Conservation (phyloP, 176 grass and related monocot genomes). For the Miscanthus lutarioriparius region DNA sequence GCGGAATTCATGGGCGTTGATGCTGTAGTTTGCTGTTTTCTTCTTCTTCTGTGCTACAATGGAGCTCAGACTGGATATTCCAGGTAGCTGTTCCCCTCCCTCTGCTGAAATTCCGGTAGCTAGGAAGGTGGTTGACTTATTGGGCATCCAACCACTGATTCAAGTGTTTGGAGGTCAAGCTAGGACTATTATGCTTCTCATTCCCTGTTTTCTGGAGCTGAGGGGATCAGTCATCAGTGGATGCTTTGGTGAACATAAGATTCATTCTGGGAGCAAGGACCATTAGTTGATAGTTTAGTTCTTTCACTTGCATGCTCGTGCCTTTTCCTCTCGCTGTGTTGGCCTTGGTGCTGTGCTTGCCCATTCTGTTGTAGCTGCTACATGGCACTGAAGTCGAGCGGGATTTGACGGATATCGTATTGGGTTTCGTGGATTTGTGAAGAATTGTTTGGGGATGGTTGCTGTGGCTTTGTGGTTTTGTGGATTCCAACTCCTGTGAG, state of each 20-base stretch:
- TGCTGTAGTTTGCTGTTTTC: too few species aligned
- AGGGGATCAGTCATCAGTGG: not conserved
- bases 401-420: not conserved
- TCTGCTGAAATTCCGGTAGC: not conserved
- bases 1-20: not conserved
- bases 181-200: not conserved
- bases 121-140: not conserved
- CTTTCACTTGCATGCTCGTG: not conserved
- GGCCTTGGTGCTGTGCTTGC: not conserved
- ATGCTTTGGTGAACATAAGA: not conserved
- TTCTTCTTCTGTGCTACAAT: not conserved
- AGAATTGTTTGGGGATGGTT: not conserved
- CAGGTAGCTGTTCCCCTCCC: not conserved
- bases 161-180: not conserved
- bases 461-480: not conserved
- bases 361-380: not conserved
- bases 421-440: not conserved
- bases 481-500: constrained; percentile 17
- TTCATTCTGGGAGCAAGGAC: not conserved
- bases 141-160: not conserved
- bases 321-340: not conserved
- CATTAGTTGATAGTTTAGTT: not conserved
- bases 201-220: not conserved
- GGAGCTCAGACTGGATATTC: not conserved
- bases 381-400: not conserved